These are phyloP conservation scores for Triticum urartu DNA, from an alignment of 176 grass and related monocot species.

Conservation along the genomic window DNA sequence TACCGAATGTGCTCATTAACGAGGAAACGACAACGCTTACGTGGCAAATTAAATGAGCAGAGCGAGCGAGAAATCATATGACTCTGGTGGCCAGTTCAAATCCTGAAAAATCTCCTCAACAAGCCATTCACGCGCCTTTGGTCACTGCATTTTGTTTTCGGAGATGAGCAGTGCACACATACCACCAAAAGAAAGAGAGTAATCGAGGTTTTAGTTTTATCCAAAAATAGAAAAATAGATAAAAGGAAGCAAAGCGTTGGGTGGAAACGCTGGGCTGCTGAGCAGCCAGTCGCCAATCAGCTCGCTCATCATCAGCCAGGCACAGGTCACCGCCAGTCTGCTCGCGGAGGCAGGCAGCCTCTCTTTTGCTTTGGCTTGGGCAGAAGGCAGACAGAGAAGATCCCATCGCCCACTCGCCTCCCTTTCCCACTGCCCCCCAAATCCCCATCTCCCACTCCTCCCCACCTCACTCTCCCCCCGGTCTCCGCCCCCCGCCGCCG, in stretches of 20 bases:
- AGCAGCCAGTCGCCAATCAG: not conserved
- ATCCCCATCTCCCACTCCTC: conserved; percentile 30
- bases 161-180: too few species aligned
- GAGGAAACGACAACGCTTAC: too few species aligned
- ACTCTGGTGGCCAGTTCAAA: too few species aligned
- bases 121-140: too few species aligned
- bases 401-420: not conserved
- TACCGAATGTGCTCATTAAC: too few species aligned
- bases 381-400: not conserved
- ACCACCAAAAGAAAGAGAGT: too few species aligned
- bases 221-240: not conserved
- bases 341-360: not conserved
- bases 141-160: too few species aligned
- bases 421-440: conserved; percentile 23
- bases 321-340: not conserved
- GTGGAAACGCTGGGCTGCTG: not conserved
- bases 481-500: not conserved
- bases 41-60: too few species aligned
- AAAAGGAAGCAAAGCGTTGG: not conserved
- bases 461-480: not conserved
- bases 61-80: too few species aligned
- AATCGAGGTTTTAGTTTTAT: not conserved
- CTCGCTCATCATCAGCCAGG: not conserved
- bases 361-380: not conserved
- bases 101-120: too few species aligned